These are phyloP conservation scores for Kwoniella sp. DNA, from an alignment of 768 basidiomycete genomes.

Conservation along the genomic window DNA sequence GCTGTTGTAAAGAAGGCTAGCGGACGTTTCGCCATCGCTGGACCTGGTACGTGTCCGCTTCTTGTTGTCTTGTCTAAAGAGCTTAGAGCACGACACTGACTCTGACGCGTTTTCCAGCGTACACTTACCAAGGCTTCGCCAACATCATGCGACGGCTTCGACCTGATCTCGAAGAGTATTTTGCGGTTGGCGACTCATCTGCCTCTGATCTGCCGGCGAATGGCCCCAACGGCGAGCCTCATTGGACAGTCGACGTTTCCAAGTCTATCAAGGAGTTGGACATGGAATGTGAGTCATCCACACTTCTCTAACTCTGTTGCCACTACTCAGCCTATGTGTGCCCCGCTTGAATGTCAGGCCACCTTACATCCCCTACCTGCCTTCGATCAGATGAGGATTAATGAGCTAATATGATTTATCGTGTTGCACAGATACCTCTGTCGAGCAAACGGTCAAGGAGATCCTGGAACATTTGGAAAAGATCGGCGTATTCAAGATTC, in stretches of 20 bases:
- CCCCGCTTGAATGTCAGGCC: too few species aligned
- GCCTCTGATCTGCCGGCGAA: neutral
- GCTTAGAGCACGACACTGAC: too few species aligned
- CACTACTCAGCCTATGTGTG: too few species aligned
- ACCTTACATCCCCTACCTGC: too few species aligned
- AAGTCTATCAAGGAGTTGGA: slow-evolving; percentile 19
- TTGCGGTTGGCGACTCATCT: slow-evolving; percentile 10
- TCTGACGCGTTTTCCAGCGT: too few species aligned
- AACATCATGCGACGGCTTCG: slow-evolving; percentile 14
- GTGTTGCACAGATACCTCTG: slow-evolving; percentile 4
- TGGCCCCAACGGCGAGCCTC: neutral
- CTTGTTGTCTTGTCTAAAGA: too few species aligned
- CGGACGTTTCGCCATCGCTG: slow-evolving; percentile 30
- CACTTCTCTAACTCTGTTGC: too few species aligned
- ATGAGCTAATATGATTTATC: too few species aligned
- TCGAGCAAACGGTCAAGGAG: slow-evolving; percentile 12
- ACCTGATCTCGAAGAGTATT: slow-evolving; percentile 19
- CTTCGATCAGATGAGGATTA: too few species aligned
- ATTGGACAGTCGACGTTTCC: slow-evolving; percentile 3
- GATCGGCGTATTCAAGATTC: slow-evolving; percentile 14
- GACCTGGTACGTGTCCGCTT: slow-evolving; percentile 21
- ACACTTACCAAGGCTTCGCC: slow-evolving; percentile 20
- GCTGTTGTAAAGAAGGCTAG: slow-evolving; percentile 11
- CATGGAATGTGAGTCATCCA: slow-evolving; percentile 16
- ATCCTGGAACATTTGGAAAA: slow-evolving; percentile 17